Conservation (phyloP, 2,329 filamentous ascomycete species). For the Stylonectria norvegica region DNA sequence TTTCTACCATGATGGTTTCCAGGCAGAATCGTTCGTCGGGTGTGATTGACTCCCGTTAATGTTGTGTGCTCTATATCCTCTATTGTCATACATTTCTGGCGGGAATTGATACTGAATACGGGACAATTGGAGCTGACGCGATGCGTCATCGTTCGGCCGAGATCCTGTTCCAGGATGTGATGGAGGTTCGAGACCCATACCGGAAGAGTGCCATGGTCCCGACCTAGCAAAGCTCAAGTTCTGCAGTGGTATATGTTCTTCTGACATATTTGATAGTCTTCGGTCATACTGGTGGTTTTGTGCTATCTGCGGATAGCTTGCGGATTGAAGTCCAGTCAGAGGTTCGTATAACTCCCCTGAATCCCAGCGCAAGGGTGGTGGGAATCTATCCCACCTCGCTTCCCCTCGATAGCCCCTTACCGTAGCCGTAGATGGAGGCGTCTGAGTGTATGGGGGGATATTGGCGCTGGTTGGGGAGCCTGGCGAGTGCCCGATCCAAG, state of each 20-base stretch:
- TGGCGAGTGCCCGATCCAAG: constrained; percentile 49
- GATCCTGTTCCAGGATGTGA: constrained; percentile 39
- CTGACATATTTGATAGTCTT: constrained; percentile 39
- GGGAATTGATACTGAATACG: too few species aligned
- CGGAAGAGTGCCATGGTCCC: constrained; percentile 34
- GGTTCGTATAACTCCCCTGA: too few species aligned
- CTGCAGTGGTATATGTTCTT: constrained; percentile 42
- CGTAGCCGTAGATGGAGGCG: constrained; percentile 37
- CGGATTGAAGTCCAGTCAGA: constrained; percentile 32
- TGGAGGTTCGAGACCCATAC: constrained; percentile 27
- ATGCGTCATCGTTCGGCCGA: constrained; percentile 38
- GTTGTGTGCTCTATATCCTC: constrained; percentile 34
- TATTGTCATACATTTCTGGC: constrained; percentile 37
- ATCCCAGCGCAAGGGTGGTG: constrained; percentile 43
- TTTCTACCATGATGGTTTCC: too few species aligned
- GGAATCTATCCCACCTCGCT: constrained; percentile 43
- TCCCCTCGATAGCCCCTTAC: constrained; percentile 43
- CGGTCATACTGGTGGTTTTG: constrained; percentile 42
- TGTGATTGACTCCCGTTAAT: too few species aligned
- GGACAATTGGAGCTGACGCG: constrained; percentile 44
- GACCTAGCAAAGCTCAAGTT: constrained; percentile 36
- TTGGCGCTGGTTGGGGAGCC: constrained; percentile 50
- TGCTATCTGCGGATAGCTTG: constrained; percentile 40
- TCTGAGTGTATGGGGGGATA: constrained; percentile 48
- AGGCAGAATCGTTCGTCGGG: too few species aligned